Conservation (phyloP, 805 yeast species). For the Candida ascalaphidarum region DNA sequence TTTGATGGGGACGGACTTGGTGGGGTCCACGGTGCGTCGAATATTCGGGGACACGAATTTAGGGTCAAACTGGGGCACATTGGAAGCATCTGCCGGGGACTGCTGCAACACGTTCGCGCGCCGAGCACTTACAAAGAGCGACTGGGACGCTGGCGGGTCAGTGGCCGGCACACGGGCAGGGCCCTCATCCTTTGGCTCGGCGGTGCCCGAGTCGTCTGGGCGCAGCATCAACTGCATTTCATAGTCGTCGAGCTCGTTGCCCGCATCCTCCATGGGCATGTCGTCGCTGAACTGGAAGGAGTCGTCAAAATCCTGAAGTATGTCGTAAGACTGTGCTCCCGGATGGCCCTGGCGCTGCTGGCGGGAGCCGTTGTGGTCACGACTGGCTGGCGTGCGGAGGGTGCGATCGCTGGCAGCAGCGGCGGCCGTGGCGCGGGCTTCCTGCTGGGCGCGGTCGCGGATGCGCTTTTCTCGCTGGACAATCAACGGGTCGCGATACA, state of each 20-base stretch:
- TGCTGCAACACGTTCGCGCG: constrained; percentile 50
- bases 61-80: constrained; percentile 47
- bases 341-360: too few species aligned
- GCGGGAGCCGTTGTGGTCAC: too few species aligned
- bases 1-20: constrained; percentile 56
- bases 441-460: too few species aligned
- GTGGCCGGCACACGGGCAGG: not conserved
- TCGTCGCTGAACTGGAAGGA: constrained; percentile 35
- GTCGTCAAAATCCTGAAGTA: constrained; percentile 28
- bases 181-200: constrained; percentile 1
- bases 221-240: constrained; percentile 8
- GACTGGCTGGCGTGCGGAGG: not conserved
- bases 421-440: constrained; percentile 1
- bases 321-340: constrained; percentile 3
- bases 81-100: constrained; percentile 29
- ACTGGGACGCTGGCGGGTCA: too few species aligned
- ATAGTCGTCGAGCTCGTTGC: constrained; percentile 14
- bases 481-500: constrained; percentile 28
- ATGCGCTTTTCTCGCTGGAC: constrained; percentile 23
- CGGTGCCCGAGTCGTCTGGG: not conserved
- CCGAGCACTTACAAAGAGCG: constrained; percentile 60
- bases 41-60: constrained; percentile 44
- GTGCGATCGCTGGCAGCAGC: not conserved
- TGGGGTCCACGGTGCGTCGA: constrained; percentile 52
- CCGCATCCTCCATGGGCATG: constrained; percentile 14